Base-by-base conservation (phyloP, 352 stramenopile species). In the Phytophthora pisi region DNA sequence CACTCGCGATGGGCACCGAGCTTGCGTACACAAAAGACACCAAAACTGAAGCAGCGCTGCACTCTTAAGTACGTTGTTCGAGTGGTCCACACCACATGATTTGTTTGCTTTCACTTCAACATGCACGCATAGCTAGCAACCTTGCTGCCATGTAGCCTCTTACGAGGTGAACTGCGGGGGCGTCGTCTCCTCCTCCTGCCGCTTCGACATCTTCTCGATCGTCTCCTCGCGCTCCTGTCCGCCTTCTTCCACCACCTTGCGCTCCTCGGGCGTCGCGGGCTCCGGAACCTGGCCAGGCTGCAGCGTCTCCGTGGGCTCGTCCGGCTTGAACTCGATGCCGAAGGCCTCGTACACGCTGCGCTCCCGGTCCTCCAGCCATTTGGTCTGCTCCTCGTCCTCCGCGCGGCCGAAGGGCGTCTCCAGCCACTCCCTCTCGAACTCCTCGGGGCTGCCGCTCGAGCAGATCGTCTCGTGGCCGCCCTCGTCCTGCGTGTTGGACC, bases 101-200 rank as follows among this genome's bases (percentile, higher is more conserved):
- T 16, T 51, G n/a, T 62, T 54, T 46, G 42, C 43, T 18, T 46
- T 38, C 28, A n/a, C 54, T 70, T 59, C 47, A 66, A 60, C 63
- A 26, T 63, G 51, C 38, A 51, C 38, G 26, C 11, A 61, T 40
- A 7, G 28, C 28, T 31, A 7, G 28, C 28, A 9, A 31, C 28
- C 1, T 40, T 40, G 34, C 10, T 16, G 34, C 52, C 23, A 5
- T 20, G 20, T 1, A 20, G 20, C 20, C 15, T 15, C 55, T 69
- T 40, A 68, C 38, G 59, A 74, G 24, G 42, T 68, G 49, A 75
- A 89, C 20, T 68, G 51, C 2, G 72, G 78, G 2, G 66, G 83
- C 28, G 85, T 93, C 30, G 85, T 93, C 61, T 93, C 82, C 45
- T 91, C 82, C 49, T 85, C 79, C 68, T 91, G 82, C 0, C 15